Evolutionary conservation across 345 rosid genomes (phyloP).

Genomic region (Nasturtium officinale): DNA sequence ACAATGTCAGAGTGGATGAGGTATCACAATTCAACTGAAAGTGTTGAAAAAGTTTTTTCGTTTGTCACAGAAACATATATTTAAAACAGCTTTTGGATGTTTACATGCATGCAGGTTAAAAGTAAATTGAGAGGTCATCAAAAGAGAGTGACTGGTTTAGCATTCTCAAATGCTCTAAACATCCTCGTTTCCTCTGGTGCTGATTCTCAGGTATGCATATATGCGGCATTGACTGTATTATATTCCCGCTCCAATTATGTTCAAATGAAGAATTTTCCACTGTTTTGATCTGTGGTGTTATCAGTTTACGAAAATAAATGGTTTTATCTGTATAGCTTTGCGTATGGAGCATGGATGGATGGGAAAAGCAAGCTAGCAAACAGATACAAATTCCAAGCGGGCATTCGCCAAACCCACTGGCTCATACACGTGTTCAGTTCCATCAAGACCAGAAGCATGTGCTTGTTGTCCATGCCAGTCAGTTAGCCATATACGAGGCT

Average conservation of each 20-base stretch:
- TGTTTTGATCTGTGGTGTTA: constrained; percentile 4
- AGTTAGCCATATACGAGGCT: constrained; percentile 48
- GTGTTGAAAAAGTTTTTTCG: not conserved
- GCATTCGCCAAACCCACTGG: constrained; percentile 43
- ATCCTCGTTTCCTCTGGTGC: constrained; percentile 84
- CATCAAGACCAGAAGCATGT: constrained; percentile 49
- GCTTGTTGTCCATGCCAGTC: constrained; percentile 49
- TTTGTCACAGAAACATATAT: constrained; percentile 8
- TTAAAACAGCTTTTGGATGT: constrained; percentile 16
- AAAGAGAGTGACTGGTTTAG: constrained; percentile 78
- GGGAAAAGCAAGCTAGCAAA: constrained; percentile 64
- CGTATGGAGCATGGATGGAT: constrained; percentile 76
- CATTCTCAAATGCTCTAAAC: constrained; percentile 69
- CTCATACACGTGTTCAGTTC: constrained; percentile 51
- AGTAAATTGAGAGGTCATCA: constrained; percentile 80
- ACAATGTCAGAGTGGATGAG: constrained; percentile 85
- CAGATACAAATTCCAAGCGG: constrained; percentile 46
- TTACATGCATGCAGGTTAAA: constrained; percentile 56
- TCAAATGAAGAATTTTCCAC: not conserved
- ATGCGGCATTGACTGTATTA: constrained; percentile 11
- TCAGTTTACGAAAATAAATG: constrained; percentile 1
- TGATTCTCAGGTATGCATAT: constrained; percentile 69
- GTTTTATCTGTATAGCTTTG: constrained; percentile 52
- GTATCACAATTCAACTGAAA: constrained; percentile 39
- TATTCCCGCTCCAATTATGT: not conserved